Evolutionary conservation across 2,329 filamentous ascomycete genomes (phyloP), one percentile per base, ranked within the genome.

Genomic region (Pyricularia grisea): DNA sequence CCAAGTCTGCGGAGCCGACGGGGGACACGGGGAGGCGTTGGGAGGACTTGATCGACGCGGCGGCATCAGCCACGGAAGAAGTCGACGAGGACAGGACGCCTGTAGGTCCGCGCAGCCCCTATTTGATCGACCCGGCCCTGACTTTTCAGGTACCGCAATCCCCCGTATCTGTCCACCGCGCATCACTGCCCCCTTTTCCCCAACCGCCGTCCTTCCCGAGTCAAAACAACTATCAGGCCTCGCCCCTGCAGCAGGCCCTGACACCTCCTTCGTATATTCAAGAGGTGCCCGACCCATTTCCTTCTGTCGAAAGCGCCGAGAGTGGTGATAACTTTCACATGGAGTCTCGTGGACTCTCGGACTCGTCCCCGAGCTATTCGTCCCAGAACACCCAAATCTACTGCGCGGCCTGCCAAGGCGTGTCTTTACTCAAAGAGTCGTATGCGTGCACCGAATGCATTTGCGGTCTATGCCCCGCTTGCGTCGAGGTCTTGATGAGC

Each of bases 391-490:
- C 94, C 3, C 92, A 97, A 77, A 97, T 98, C 61, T 97, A 97
- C 77, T 98, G 94, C 77, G 92, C 94, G 25, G 92, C 91, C 66
- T 98, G 94, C 76, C 89, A 92, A 72, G 88, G 90, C 55, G 83
- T 93, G 23, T 94, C 90, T 67, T 82, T 90, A 12, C 82, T 98
- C 30, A 90, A 89, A 75, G 91, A 94, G 74, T 95, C 92, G 42
- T 97, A 93, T 76, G 94, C 94, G 27, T 98, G 94, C 78, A 97
- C 94, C 0, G 94, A 97, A 78, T 98, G 95, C 78, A 97, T 98
- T 72, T 97, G 93, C 77, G 94, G 94, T 20, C 86, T 98, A 67
- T 98, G 95, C 78, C 88, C 90, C 72, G 88, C 93, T 70, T 98
- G 94, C 75, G 93, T 97, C 70, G 90, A 93, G 74, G 88, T 92